Percentiles rank a stretch among this genome's conserved stretches.
phyloP scores from a whole-genome alignment of 1,139 yeast species.

The Petasospora rhodanensis region DNA sequence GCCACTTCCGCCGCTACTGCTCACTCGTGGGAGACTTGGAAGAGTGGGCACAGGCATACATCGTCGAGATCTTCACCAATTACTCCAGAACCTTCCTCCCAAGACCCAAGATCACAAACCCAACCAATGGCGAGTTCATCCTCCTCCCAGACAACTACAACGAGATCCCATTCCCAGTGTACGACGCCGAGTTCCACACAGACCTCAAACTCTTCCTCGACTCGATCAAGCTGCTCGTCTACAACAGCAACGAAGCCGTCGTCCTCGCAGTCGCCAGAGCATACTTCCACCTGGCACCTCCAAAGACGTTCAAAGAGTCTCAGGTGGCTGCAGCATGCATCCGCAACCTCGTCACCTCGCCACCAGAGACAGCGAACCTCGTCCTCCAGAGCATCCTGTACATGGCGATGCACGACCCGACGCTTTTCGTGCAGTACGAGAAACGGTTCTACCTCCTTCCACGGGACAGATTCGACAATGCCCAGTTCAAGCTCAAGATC shows the following conservation, averaged over 20 bases:
- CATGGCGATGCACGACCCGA: conserved; percentile 38
- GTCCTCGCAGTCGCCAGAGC: conserved; percentile 59
- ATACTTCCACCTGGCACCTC: conserved; percentile 49
- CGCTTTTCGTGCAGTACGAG: conserved; percentile 43
- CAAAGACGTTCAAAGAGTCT: conserved; percentile 42
- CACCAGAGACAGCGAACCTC: conserved; percentile 34
- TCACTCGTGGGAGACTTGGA: conserved; percentile 53
- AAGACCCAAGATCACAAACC: conserved; percentile 39
- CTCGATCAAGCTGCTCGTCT: conserved; percentile 40
- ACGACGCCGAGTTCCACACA: conserved; percentile 44
- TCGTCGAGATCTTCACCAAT: conserved; percentile 60
- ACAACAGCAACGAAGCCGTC: conserved; percentile 55
- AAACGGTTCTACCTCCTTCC: conserved; percentile 59
- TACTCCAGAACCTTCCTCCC: conserved; percentile 62
- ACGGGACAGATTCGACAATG: conserved; percentile 43
- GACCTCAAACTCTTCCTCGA: conserved; percentile 55
- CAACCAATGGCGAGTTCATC: conserved; percentile 28
- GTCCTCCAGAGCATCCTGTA: conserved; percentile 41
- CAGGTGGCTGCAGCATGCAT: conserved; percentile 48
- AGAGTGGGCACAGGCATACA: conserved; percentile 66
- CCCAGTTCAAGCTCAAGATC: conserved; percentile 59
- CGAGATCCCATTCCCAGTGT: conserved; percentile 34
- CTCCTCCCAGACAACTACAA: conserved; percentile 39
- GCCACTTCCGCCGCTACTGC: conserved; percentile 62
- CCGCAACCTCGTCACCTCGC: conserved; percentile 32